Evolutionary conservation across 2,329 filamentous ascomycete genomes (phyloP).

Genomic region (Ophiocordyceps unilateralis): DNA sequence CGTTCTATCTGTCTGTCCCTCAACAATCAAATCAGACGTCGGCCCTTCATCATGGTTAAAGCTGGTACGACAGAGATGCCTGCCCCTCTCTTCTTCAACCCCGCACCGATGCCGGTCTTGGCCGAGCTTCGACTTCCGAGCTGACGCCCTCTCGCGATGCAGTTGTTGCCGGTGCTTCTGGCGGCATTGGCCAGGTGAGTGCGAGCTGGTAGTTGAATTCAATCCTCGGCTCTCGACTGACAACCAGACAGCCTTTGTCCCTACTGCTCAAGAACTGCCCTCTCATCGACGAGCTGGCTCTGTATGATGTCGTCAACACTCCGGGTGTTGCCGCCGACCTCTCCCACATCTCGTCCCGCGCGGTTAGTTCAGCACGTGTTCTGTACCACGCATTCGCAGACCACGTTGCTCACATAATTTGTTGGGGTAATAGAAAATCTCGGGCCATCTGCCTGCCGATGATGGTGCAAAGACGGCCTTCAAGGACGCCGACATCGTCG

Average conservation of each 20-base stretch:
- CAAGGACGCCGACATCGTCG: slow-evolving; percentile 84
- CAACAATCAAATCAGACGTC: neutral
- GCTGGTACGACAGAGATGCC: slow-evolving; percentile 28
- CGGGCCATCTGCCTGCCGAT: slow-evolving; percentile 74
- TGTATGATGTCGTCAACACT: slow-evolving; percentile 99
- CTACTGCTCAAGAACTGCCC: slow-evolving; percentile 86
- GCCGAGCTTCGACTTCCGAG: neutral
- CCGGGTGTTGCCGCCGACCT: slow-evolving; percentile 91
- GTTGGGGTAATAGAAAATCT: slow-evolving; percentile 49
- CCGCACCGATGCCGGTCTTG: slow-evolving; percentile 6
- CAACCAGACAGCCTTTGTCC: slow-evolving; percentile 79
- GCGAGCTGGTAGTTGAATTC: slow-evolving; percentile 3
- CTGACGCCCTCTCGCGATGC: slow-evolving; percentile 3
- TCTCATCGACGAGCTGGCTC: slow-evolving; percentile 76
- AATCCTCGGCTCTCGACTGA: slow-evolving; percentile 5
- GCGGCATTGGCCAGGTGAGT: slow-evolving; percentile 91
- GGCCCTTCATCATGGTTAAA: slow-evolving; percentile 35
- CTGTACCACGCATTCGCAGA: neutral
- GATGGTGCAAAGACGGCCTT: slow-evolving; percentile 76
- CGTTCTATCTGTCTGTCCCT: too few relatives aligned
- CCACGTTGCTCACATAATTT: neutral
- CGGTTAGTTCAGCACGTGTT: slow-evolving; percentile 31
- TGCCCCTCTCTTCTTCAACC: slow-evolving; percentile 5
- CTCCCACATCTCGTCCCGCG: slow-evolving; percentile 87
- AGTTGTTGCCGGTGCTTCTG: slow-evolving; percentile 88